A percentile compares a stretch with the other conserved stretches of the same genome.
Conservation (phyloP, 192 early-diverging fungal species). For the Coemansia sp. region DNA sequence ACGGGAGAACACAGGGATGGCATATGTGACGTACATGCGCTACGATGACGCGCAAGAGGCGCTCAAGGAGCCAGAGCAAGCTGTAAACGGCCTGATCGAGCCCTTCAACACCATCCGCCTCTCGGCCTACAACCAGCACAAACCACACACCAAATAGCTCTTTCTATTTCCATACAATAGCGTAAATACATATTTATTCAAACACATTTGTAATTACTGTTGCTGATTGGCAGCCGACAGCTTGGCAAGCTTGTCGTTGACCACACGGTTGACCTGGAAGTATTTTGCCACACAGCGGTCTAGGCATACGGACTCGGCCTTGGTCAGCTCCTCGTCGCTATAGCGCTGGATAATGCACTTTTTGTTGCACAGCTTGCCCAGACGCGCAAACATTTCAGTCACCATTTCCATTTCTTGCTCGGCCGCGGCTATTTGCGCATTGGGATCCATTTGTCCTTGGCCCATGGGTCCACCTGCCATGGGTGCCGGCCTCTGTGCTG, state of each 20-base stretch:
- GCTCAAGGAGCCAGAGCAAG: constrained; percentile 11
- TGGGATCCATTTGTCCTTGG: constrained; percentile 42
- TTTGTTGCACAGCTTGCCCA: constrained; percentile 75
- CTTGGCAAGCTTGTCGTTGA: constrained; percentile 75
- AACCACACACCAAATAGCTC: not conserved
- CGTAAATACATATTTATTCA: constrained; percentile 9
- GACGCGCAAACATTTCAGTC: constrained; percentile 75
- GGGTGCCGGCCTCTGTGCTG: constrained; percentile 16
- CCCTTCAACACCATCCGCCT: constrained; percentile 30
- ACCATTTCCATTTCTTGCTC: constrained; percentile 86
- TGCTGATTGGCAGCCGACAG: constrained; percentile 44
- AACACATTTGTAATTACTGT: constrained; percentile 1
- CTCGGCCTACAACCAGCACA: not conserved
- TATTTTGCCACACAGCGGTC: constrained; percentile 90
- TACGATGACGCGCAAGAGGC: constrained; percentile 24
- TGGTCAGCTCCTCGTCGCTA: constrained; percentile 77
- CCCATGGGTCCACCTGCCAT: constrained; percentile 29
- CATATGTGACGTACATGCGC: constrained; percentile 28
- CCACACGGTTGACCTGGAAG: constrained; percentile 74
- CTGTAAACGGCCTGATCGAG: constrained; percentile 16
- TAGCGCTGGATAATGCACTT: constrained; percentile 86
- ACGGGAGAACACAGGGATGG: constrained; percentile 36
- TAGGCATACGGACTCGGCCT: constrained; percentile 87
- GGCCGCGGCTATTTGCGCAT: constrained; percentile 55
- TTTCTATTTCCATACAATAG: not conserved